Percentiles rank a stretch among this genome's conserved stretches.
Evolutionary conservation across 352 stramenopile genomes (phyloP).

Genomic region (Pythium biforme): DNA sequence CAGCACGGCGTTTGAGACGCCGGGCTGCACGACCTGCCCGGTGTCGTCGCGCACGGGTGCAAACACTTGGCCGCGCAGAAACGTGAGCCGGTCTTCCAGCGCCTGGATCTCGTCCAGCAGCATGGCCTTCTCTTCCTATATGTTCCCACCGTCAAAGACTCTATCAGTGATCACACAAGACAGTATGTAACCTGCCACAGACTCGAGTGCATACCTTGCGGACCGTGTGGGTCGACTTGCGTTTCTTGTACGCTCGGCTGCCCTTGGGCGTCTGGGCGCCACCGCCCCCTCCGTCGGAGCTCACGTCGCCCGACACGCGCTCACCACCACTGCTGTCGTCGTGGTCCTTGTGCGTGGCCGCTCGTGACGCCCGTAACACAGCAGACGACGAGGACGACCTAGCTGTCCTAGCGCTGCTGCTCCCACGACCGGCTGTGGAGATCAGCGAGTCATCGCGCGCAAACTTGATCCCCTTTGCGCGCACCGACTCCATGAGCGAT

Average conservation of each 20-base stretch:
- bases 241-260: conserved; percentile 21
- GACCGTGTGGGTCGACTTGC: conserved; percentile 26
- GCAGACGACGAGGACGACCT: too few species aligned
- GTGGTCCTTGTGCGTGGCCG: background rate
- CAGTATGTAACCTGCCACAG: background rate
- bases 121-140: conserved; percentile 23
- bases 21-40: conserved; percentile 9
- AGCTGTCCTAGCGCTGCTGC: too few species aligned
- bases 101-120: conserved; percentile 16
- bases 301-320: background rate
- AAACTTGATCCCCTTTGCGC: background rate
- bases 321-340: conserved; percentile 10
- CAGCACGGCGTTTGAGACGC: conserved; percentile 21
- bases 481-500: conserved; percentile 22
- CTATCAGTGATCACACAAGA: background rate
- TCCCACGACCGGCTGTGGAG: background rate
- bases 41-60: conserved; percentile 8
- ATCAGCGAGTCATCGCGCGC: background rate
- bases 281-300: conserved; percentile 7
- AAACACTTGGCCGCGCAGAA: conserved; percentile 24
- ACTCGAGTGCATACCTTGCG: conserved; percentile 11
- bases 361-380: too few species aligned
- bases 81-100: conserved; percentile 17
- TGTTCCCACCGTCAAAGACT: background rate
- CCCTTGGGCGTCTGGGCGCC: background rate